Evolutionary conservation across 768 basidiomycete species (phyloP), one percentile per base, ranked within the genome.

Genomic region (Psilocybe tampanensis): DNA sequence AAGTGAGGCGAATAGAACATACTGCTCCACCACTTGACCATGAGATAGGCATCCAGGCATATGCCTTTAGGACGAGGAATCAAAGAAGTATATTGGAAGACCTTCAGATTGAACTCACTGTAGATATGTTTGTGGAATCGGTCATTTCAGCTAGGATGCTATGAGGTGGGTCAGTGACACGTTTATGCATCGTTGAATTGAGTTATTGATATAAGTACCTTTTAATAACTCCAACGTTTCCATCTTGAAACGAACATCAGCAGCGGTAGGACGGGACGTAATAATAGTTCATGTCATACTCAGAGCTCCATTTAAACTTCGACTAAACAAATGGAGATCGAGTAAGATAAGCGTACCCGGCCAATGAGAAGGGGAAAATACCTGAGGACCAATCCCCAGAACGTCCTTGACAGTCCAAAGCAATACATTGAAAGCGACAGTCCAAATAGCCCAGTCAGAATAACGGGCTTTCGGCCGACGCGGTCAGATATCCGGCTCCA

Each of bases 81-180:
- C 4, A 4, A 5, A 39, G 6, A 6, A n/a, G 47, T n/a, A 36
- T 21, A 47, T 8, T 23, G 11, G 22, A 19, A 44, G 34, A 22
- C 29, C 2, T 24, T 24, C n/a, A 23, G 33, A n/a, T 26, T 17
- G 9, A 60, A 47, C 67, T 60, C 56, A 77, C 88, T 65, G 79
- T 78, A 2, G 88, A 77, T 44, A 91, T 76, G 66, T 90, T 90
- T 0, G 86, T 84, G 0, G 81, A 70, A 61, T 92, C 89, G 0
- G 89, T 89, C 60, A 92, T 78, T 67, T 92, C 90, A 6, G 80
- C 83, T 70, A 89, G 76, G 77, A 87, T 86, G 60, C 88, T 88
- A 63, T 13, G 39, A 52, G 32, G n/a, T n/a, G n/a, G n/a, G n/a
- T n/a, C n/a, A n/a, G n/a, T n/a, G n/a, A n/a, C n/a, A n/a, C n/a